Evolutionary conservation across 257 asterid genomes (phyloP).

Genomic region (Prunella vulgaris): DNA sequence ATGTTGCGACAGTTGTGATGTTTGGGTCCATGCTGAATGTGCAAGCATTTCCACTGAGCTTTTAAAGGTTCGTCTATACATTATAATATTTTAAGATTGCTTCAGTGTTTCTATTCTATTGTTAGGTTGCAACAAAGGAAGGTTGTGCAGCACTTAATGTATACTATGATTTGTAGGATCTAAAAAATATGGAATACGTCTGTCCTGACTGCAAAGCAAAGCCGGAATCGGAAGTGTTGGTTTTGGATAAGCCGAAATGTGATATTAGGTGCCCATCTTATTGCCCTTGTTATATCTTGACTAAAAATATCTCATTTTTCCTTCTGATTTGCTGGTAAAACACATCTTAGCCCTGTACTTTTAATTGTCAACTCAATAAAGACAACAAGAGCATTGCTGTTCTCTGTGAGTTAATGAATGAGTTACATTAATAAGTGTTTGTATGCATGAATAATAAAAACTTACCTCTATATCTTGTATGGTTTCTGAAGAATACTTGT

Average conservation of each 20-base stretch:
- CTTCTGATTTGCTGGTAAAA: neutral
- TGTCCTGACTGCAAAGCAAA: slow-evolving; percentile 83
- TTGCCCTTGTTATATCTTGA: slow-evolving; percentile 12
- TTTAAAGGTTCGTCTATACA: slow-evolving; percentile 53
- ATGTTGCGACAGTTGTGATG: slow-evolving; percentile 87
- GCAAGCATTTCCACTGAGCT: slow-evolving; percentile 49
- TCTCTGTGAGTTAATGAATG: neutral
- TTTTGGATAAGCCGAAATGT: slow-evolving; percentile 29
- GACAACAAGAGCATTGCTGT: neutral
- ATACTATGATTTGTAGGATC: slow-evolving; percentile 43
- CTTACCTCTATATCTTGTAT: neutral
- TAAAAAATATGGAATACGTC: slow-evolving; percentile 49
- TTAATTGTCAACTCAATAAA: neutral
- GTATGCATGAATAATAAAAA: neutral
- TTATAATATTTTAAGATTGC: slow-evolving; percentile 20
- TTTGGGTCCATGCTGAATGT: slow-evolving; percentile 97
- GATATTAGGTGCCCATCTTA: slow-evolving; percentile 40
- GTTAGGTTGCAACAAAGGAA: slow-evolving; percentile 13
- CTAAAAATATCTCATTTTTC: neutral
- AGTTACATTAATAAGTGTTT: neutral
- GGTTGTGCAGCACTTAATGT: slow-evolving; percentile 25
- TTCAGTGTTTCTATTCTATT: slow-evolving; percentile 11
- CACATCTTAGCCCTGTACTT: neutral
- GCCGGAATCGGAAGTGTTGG: slow-evolving; percentile 33
- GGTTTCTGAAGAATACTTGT: neutral